phyloP scores from a whole-genome alignment of 2,329 filamentous ascomycete species.

The Trichophyton rubrum region DNA sequence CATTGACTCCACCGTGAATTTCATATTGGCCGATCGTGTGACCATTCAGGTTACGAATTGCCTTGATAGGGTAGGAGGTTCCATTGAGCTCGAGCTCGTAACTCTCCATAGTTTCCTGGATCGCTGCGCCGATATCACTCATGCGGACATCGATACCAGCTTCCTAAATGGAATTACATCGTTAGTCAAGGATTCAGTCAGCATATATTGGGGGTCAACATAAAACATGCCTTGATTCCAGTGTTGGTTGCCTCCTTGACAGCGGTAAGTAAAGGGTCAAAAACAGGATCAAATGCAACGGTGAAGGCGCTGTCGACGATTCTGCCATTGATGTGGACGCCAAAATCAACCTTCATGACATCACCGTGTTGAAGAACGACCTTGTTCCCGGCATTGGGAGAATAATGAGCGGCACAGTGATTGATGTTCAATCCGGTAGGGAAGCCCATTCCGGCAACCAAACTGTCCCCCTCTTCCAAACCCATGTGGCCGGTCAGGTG shows the following conservation, averaged over 20 bases:
- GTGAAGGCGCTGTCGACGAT: conserved; percentile 64
- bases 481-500: conserved; percentile 65
- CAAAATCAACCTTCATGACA: conserved; percentile 64
- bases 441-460: conserved; percentile 74
- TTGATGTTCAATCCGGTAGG: conserved; percentile 74
- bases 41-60: conserved; percentile 75
- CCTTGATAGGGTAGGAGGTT: conserved; percentile 65
- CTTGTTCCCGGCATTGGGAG: conserved; percentile 77
- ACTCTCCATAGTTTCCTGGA: conserved; percentile 88
- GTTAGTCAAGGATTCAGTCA: background rate
- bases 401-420: conserved; percentile 76
- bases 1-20: conserved; percentile 81
- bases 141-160: conserved; percentile 87
- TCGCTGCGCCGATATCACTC: conserved; percentile 67
- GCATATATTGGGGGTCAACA: background rate
- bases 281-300: conserved; percentile 54
- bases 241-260: conserved; percentile 59
- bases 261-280: conserved; percentile 54
- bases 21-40: conserved; percentile 82
- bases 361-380: conserved; percentile 52
- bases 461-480: conserved; percentile 62
- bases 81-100: conserved; percentile 79
- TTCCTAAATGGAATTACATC: conserved; percentile 39
- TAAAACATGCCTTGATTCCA: conserved; percentile 50
- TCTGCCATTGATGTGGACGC: conserved; percentile 56